Conservation (phyloP, 768 basidiomycete genomes). For the Suillus plorans region DNA sequence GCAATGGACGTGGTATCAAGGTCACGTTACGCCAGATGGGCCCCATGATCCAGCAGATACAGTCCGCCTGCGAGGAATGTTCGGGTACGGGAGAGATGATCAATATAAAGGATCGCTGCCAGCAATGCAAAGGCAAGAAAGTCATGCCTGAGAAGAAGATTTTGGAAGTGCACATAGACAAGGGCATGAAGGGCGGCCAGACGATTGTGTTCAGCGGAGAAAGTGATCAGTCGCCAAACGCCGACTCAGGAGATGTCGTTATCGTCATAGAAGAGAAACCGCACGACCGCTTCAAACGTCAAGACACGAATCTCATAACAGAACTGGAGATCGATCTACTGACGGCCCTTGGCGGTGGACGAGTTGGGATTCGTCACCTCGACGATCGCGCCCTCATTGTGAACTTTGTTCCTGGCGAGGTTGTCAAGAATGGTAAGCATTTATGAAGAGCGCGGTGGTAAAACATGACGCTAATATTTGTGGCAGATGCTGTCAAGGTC, state of each 20-base stretch:
- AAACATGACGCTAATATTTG: not conserved
- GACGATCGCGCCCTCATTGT: constrained; percentile 90
- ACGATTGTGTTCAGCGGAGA: constrained; percentile 87
- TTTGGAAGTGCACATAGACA: constrained; percentile 96
- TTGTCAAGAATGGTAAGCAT: constrained; percentile 85
- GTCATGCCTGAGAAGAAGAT: constrained; percentile 92
- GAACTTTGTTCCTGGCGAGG: constrained; percentile 82
- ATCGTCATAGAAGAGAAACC: constrained; percentile 93
- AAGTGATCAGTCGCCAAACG: constrained; percentile 87
- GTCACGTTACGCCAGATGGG: constrained; percentile 95
- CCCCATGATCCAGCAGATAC: constrained; percentile 99
- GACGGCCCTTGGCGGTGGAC: constrained; percentile 90
- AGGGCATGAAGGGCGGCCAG: constrained; percentile 95
- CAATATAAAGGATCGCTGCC: constrained; percentile 90
- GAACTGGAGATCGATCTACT: constrained; percentile 93
- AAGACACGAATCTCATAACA: constrained; percentile 82
- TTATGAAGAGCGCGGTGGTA: not conserved
- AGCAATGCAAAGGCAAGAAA: constrained; percentile 94
- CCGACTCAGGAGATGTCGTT: constrained; percentile 90
- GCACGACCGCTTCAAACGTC: constrained; percentile 84
- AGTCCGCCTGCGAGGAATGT: constrained; percentile 93
- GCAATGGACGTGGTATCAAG: constrained; percentile 89
- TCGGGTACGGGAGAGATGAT: constrained; percentile 93
- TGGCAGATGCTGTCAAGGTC: constrained; percentile 81
- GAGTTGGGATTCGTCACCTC: constrained; percentile 86